Evolutionary conservation across 805 yeast genomes (phyloP), one percentile per base, ranked within the genome.

Genomic region (Clavispora vitiphila): DNA sequence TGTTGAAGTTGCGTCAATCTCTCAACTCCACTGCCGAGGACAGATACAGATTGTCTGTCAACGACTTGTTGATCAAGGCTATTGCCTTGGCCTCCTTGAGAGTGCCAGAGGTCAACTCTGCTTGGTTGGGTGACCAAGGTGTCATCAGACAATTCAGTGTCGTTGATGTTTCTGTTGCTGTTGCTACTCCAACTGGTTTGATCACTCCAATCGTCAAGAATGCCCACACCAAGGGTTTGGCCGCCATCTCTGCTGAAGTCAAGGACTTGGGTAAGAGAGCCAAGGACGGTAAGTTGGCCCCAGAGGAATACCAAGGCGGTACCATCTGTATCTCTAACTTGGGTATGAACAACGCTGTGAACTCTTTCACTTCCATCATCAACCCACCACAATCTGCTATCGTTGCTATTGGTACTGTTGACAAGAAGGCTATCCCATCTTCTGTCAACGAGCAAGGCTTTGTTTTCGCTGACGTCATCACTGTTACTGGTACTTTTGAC

Each of bases 291-390:
- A 93, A 91, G 76, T 81, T 93, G 65, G 62, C 71, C 52, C 99
- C 99, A 49, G 95, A 88, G 67, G 99, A 93, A 74, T 93, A 86
- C 83, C 96, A 88, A 78, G 99, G 99, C 58, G 99, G 99, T 62
- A 90, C 99, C 56, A 87, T 93, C 67, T 89, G 97, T 65, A 91
- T 93, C 61, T 93, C 98, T 53, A 93, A 93, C 83, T 76, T 93
- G 77, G 99, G 99, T 64, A 93, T 93, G 99, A 93, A 93, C 81
- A 79, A 72, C 44, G 98, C 99, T 42, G 97, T 91, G 36, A 76
- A 81, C 51, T 60, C 84, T 63, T 93, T 93, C 81, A 91, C 99
- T 23, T 91, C 99, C 27, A 93, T 93, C 69, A 83, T 93, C 67
- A 93, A 93, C 79, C 98, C 96, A 49, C 99, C 99, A 41, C 99